Evolutionary conservation across 2,329 filamentous ascomycete genomes (phyloP).

Genomic region (Talaromyces pinophilus): DNA sequence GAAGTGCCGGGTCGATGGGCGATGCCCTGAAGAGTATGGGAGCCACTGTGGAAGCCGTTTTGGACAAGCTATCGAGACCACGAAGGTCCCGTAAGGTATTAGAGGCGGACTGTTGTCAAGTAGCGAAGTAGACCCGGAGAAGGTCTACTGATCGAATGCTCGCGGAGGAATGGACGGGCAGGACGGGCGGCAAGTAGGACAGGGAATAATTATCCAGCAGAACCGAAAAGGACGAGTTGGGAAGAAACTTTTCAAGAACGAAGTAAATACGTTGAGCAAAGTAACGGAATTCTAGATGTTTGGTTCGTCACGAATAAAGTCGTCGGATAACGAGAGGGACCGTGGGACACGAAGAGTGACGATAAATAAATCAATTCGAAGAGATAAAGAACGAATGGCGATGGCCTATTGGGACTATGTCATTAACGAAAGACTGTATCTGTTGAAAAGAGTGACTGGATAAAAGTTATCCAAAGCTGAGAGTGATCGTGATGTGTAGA

Average conservation of each 20-base stretch:
- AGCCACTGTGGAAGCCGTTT: conserved; percentile 62
- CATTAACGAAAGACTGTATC: conserved; percentile 18
- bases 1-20: conserved; percentile 55
- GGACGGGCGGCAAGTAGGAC: background rate
- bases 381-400: conserved; percentile 16
- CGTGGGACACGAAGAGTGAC: conserved; percentile 23
- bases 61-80: conserved; percentile 38
- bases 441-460: conserved; percentile 3
- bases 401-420: background rate
- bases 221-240: background rate
- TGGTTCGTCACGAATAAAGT: conserved; percentile 19
- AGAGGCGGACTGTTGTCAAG: conserved; percentile 9
- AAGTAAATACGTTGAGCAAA: background rate
- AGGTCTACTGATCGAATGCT: background rate
- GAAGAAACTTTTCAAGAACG: background rate
- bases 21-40: conserved; percentile 61
- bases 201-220: background rate
- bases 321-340: conserved; percentile 22
- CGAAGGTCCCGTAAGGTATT: conserved; percentile 32
- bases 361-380: conserved; percentile 3
- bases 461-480: background rate
- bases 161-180: background rate
- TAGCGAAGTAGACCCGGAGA: conserved; percentile 1
- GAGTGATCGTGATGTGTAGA: conserved; percentile 1
- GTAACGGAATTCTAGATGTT: background rate